These are phyloP conservation scores for Claviceps arundinis DNA, from an alignment of 2,329 filamentous ascomycete genomes.

Conservation along the genomic window DNA sequence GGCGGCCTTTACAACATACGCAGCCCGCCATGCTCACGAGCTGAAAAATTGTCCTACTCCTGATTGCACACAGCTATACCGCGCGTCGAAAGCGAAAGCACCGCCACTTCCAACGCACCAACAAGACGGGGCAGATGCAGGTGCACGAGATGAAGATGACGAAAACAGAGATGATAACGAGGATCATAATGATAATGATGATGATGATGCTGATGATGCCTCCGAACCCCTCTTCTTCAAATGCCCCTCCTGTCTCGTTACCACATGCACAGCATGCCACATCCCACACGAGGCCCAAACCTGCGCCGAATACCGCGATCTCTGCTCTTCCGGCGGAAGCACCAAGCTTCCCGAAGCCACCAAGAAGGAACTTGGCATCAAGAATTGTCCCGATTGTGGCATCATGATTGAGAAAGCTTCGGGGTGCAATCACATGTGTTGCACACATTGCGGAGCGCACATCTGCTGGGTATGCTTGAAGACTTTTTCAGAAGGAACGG, in stretches of 20 bases:
- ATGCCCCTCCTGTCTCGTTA: conserved; percentile 23
- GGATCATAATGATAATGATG: too few relatives aligned
- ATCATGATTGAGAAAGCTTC: conserved; percentile 27
- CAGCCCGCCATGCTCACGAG: conserved; percentile 17
- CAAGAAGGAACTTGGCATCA: conserved; percentile 23
- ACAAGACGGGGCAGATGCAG: neutral
- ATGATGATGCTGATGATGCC: too few relatives aligned
- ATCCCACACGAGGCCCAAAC: conserved; percentile 18
- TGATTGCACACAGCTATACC: conserved; percentile 30
- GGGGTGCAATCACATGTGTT: conserved; percentile 35
- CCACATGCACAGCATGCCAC: conserved; percentile 23
- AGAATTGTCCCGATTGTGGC: conserved; percentile 27
- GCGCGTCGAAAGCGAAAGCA: conserved; percentile 8
- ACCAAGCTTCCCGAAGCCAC: conserved; percentile 14
- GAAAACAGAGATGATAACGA: too few relatives aligned
- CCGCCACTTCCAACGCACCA: neutral
- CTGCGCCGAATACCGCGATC: conserved; percentile 21
- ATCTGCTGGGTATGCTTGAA: conserved; percentile 36
- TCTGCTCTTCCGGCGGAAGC: conserved; percentile 10
- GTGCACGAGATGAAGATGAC: neutral
- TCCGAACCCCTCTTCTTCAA: conserved; percentile 10
- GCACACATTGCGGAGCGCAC: conserved; percentile 25
- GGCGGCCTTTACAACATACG: conserved; percentile 21
- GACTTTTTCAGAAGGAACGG: conserved; percentile 14
- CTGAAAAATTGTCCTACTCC: conserved; percentile 29